Conservation (phyloP, 129 eudicot genomes). For the Glebionis coronaria region DNA sequence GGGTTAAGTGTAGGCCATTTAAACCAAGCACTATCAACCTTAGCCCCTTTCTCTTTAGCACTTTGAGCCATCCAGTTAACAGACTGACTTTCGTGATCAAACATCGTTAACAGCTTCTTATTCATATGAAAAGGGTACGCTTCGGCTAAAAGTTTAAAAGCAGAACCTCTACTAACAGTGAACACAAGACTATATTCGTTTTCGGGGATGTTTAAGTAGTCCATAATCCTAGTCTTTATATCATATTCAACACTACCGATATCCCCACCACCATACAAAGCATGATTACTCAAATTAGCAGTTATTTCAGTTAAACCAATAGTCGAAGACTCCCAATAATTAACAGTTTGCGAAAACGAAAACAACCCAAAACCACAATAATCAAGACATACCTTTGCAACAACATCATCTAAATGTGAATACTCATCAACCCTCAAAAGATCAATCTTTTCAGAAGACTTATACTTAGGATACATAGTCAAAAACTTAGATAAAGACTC, state of each 20-base stretch:
- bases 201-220: slow-evolving; percentile 57
- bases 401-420: slow-evolving; percentile 38
- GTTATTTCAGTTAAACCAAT: slow-evolving; percentile 53
- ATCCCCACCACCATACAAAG: slow-evolving; percentile 53
- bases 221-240: slow-evolving; percentile 53
- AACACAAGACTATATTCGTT: slow-evolving; percentile 56
- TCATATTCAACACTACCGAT: slow-evolving; percentile 51
- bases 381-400: slow-evolving; percentile 64
- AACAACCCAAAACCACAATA: slow-evolving; percentile 64
- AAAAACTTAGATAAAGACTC: slow-evolving; percentile 49
- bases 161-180: slow-evolving; percentile 57
- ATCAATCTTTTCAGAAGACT: slow-evolving; percentile 49
- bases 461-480: slow-evolving; percentile 50
- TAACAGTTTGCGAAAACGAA: slow-evolving; percentile 50
- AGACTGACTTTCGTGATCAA: slow-evolving; percentile 62
- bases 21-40: slow-evolving; percentile 52
- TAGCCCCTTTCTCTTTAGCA: slow-evolving; percentile 62
- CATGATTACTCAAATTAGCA: slow-evolving; percentile 51
- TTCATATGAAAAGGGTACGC: slow-evolving; percentile 51
- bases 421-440: slow-evolving; percentile 48
- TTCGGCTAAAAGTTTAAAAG: slow-evolving; percentile 55
- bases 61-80: slow-evolving; percentile 64
- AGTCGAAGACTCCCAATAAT: slow-evolving; percentile 51
- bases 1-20: slow-evolving; percentile 60
- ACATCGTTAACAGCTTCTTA: slow-evolving; percentile 53